Base-by-base conservation (phyloP, 148 eudicot genomes). In the Euryodendron excelsum region DNA sequence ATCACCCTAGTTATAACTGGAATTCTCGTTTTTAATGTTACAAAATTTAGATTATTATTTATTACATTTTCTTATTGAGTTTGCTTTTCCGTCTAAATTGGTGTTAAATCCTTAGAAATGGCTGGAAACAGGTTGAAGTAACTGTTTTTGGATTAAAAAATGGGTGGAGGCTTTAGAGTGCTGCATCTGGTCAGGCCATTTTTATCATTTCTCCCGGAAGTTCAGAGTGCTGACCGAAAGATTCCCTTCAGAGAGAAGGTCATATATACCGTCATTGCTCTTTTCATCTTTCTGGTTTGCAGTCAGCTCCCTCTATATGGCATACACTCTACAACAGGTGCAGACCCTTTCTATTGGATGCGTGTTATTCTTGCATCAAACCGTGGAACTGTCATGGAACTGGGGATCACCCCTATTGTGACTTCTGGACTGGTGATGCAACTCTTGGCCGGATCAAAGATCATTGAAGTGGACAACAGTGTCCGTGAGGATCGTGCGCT, bases 331-430 rank as follows among this genome's bases (percentile, higher is more conserved):
- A 89, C 93, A 13, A 89, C 94, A 0, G 93, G 93, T 0, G 93
- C 89, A 17, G 95, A 93, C 58, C 97, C 97, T 0, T 93, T 93
- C 80, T 93, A 93, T 60, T 91, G 97, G 95, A 93, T 93, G 95
- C 95, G 95, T 83, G 97, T 88, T 33, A 93, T 93, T 77, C 95
- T 93, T 48, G 97, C 97, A 55, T 91, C 95, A 37, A 93, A 82
- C 76, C 93, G 95, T 80, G 97, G 97, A 72, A 93, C 97, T 8
- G 93, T 93, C 60, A 93, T 93, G 97, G 97, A 93, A 83, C 88
- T 93, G 20, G 97, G 97, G 62, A 93, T 93, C 85, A 93, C 97
- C 63, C 97, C 97, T 48, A 91, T 93, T 83, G 97, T 93, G 65
- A 93, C 97, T 6, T 89, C 97, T 78, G 94, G 95, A 79, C 72